A percentile compares a stretch with the other conserved stretches of the same genome.
Evolutionary conservation across 2,329 filamentous ascomycete genomes (phyloP).

Genomic region (Colletotrichum destructivum): DNA sequence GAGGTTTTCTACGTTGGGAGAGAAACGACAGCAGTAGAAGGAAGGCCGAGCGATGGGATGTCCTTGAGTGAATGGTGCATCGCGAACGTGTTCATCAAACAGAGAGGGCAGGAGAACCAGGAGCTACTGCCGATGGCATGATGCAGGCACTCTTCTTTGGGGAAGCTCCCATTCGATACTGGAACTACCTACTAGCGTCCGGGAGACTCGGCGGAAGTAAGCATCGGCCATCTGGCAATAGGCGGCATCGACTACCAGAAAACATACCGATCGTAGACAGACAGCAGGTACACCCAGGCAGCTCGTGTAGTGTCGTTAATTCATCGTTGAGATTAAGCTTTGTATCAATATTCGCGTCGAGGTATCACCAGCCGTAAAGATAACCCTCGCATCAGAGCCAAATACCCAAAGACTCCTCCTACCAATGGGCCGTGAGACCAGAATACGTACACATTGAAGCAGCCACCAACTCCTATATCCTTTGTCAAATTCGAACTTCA

Average conservation of each 20-base stretch:
- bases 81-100: background rate
- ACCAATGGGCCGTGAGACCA: conserved; percentile 15
- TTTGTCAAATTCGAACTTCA: conserved; percentile 24
- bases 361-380: conserved; percentile 39
- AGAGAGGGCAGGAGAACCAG: background rate
- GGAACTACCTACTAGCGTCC: background rate
- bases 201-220: background rate
- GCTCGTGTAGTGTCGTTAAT: conserved; percentile 8
- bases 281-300: background rate
- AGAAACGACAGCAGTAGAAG: background rate
- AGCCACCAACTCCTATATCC: conserved; percentile 36
- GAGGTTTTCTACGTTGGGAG: background rate
- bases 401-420: conserved; percentile 32
- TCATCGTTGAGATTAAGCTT: conserved; percentile 24
- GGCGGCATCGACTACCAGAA: too few species aligned
- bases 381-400: conserved; percentile 25
- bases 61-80: background rate
- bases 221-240: background rate
- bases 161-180: background rate
- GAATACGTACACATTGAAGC: conserved; percentile 19
- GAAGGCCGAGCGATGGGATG: background rate
- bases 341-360: conserved; percentile 26
- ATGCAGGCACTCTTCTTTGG: too few species aligned
- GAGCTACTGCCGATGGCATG: background rate
- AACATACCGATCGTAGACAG: background rate